Evolutionary conservation across 768 basidiomycete genomes (phyloP).

Genomic region (Tephrocybe sp.): DNA sequence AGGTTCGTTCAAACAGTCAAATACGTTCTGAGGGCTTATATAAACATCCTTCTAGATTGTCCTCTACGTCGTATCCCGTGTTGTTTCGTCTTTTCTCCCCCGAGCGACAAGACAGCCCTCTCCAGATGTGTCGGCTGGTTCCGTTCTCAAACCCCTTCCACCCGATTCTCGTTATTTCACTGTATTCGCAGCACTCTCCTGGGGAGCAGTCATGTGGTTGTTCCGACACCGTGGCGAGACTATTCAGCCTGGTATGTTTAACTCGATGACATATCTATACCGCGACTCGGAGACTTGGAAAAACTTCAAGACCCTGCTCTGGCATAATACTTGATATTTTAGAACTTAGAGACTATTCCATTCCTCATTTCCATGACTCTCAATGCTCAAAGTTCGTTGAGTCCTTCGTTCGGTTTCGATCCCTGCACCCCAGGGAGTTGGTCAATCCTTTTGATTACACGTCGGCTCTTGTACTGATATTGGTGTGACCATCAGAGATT

Average conservation of each 20-base stretch:
- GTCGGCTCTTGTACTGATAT: conserved; percentile 63
- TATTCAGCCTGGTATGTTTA: conserved; percentile 97
- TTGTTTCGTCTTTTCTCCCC: conserved; percentile 89
- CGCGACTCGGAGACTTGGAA: conserved; percentile 89
- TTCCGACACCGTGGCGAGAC: conserved; percentile 85
- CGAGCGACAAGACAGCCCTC: conserved; percentile 63
- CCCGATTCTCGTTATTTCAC: conserved; percentile 86
- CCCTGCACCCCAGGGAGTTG: conserved; percentile 35
- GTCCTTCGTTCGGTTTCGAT: too few species aligned
- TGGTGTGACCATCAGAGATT: conserved; percentile 14
- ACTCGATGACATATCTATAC: conserved; percentile 94
- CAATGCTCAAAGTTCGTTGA: too few species aligned
- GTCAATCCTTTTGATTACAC: conserved; percentile 51
- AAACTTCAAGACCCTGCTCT: conserved; percentile 78
- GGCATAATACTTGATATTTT: conserved; percentile 76
- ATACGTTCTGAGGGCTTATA: not conserved
- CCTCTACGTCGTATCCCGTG: conserved; percentile 91
- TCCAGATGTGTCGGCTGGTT: conserved; percentile 38
- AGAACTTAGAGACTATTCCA: conserved; percentile 3
- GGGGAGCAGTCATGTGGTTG: conserved; percentile 97
- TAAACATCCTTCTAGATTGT: conserved; percentile 66
- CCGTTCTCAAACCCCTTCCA: conserved; percentile 67
- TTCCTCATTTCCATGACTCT: not conserved
- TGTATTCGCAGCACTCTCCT: conserved; percentile 82
- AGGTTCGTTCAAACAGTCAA: conserved; percentile 50